Conservation (phyloP, 768 basidiomycete species). For the Serendipita sp. region DNA sequence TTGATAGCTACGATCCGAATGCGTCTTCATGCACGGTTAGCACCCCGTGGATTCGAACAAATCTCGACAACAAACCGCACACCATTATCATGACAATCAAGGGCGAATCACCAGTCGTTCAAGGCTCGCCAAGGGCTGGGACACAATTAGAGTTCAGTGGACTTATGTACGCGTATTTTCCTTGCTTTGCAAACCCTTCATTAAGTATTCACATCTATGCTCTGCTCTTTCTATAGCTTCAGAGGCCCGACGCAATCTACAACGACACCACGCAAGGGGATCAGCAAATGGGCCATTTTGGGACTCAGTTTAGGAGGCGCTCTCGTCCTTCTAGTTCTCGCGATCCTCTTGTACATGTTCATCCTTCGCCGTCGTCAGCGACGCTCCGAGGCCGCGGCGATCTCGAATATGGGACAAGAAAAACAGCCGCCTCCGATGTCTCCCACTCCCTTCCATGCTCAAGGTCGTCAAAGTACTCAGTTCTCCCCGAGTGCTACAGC, state of each 20-base stretch:
- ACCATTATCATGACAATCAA: background rate
- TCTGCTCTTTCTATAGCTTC: background rate
- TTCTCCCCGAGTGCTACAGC: too few relatives aligned
- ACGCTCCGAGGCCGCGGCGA: background rate
- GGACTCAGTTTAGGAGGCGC: background rate
- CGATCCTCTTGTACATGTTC: background rate
- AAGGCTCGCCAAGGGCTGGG: background rate
- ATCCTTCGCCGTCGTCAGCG: background rate
- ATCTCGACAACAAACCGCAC: background rate
- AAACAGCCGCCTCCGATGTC: too few relatives aligned
- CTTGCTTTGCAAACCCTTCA: background rate
- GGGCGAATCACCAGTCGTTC: background rate
- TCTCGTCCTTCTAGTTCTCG: background rate
- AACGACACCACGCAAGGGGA: background rate
- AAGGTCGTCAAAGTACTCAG: too few relatives aligned
- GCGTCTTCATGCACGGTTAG: background rate
- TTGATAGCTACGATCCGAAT: background rate
- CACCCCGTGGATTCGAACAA: background rate
- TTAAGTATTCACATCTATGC: too few relatives aligned
- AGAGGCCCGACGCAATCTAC: background rate
- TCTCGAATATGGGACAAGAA: too few relatives aligned
- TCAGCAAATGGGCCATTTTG: background rate
- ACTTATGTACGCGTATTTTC: background rate
- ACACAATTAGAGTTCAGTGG: background rate
- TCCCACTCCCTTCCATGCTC: too few relatives aligned